A percentile compares a stretch with the other conserved stretches of the same genome.
phyloP scores from a whole-genome alignment of 73 alveolate species.

The Paramecium octaurelia region DNA sequence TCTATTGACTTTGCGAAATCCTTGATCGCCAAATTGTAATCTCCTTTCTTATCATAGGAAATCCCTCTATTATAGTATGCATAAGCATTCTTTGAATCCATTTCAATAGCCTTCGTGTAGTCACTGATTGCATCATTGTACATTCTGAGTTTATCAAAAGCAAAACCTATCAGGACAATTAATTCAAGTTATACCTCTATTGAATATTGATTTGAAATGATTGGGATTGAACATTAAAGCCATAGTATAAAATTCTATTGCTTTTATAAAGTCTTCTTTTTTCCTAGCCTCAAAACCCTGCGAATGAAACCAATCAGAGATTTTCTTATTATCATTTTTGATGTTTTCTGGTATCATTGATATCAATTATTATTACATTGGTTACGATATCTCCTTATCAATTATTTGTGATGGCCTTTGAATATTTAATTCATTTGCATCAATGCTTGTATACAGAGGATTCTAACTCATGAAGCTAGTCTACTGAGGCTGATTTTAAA shows the following conservation, averaged over 20 bases:
- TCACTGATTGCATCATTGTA: slow-evolving; percentile 90
- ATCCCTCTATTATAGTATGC: slow-evolving; percentile 97
- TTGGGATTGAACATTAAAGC: slow-evolving; percentile 76
- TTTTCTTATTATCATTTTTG: slow-evolving; percentile 50
- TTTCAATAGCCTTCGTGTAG: slow-evolving; percentile 88
- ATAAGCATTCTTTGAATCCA: slow-evolving; percentile 93
- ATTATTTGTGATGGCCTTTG: background rate
- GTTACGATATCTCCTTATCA: background rate
- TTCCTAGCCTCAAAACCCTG: slow-evolving; percentile 83
- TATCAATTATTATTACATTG: background rate
- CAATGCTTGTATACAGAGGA: background rate
- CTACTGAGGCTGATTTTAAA: background rate
- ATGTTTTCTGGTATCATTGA: slow-evolving; percentile 13
- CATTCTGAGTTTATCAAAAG: slow-evolving; percentile 94
- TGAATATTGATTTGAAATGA: slow-evolving; percentile 84
- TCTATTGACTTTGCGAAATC: slow-evolving; percentile 92
- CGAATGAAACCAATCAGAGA: slow-evolving; percentile 72
- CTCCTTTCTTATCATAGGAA: slow-evolving; percentile 92
- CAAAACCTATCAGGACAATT: slow-evolving; percentile 69
- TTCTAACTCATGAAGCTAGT: background rate
- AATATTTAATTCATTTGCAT: background rate
- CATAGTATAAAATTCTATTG: slow-evolving; percentile 72
- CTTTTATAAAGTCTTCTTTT: slow-evolving; percentile 73
- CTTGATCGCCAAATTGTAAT: slow-evolving; percentile 88
- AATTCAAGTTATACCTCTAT: slow-evolving; percentile 66